These are phyloP conservation scores for Torulaspora globosa DNA, from an alignment of 1,139 yeast species.

Conservation along the genomic window DNA sequence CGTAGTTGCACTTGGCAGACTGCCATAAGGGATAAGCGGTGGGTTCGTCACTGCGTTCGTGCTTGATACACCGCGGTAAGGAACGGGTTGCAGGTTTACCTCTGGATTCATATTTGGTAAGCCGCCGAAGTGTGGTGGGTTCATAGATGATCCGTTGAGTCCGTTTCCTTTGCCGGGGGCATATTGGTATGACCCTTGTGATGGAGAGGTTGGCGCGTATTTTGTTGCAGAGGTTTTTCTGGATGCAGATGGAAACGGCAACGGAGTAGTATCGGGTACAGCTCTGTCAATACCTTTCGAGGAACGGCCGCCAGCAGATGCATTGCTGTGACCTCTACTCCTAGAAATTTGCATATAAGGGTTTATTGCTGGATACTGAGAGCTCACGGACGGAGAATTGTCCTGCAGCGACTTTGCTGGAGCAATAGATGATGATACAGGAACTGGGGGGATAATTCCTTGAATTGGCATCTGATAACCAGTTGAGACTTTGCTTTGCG, in stretches of 20 bases:
- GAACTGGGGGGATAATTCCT: slow-evolving; percentile 11
- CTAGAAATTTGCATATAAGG: slow-evolving; percentile 8
- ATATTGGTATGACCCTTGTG: not conserved
- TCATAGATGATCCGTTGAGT: not conserved
- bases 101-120: not conserved
- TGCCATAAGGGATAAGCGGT: not conserved
- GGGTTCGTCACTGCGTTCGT: not conserved
- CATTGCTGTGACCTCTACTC: slow-evolving; percentile 27
- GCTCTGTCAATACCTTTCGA: slow-evolving; percentile 1
- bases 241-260: slow-evolving; percentile 4
- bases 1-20: not conserved
- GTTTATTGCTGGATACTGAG: slow-evolving; percentile 7
- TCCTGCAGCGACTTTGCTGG: slow-evolving; percentile 6
- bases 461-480: slow-evolving; percentile 18
- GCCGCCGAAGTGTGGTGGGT: not conserved
- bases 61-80: not conserved
- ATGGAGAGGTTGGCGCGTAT: slow-evolving; percentile 11
- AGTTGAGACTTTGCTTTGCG: slow-evolving; percentile 5
- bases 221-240: slow-evolving; percentile 7
- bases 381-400: slow-evolving; percentile 5
- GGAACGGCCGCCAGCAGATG: slow-evolving; percentile 21
- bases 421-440: slow-evolving; percentile 4
- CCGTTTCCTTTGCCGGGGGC: slow-evolving; percentile 1
- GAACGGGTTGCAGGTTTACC: not conserved
- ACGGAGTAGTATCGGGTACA: not conserved